phyloP scores from a whole-genome alignment of 1,284 basidiomycete genomes.

The Cystobasidiaceae sp. region DNA sequence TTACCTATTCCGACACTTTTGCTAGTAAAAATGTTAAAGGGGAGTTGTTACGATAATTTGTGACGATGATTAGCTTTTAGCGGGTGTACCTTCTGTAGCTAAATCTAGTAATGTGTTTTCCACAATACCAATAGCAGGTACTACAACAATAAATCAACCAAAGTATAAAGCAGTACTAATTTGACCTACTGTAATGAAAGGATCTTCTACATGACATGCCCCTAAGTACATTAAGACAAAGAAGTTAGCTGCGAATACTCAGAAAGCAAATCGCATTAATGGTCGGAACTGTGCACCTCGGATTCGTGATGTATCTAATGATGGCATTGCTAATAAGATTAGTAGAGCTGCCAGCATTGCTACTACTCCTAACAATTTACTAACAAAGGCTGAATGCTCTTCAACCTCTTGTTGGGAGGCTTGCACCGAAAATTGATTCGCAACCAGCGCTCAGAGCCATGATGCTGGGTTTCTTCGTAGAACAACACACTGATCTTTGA shows the following conservation, averaged over 20 bases:
- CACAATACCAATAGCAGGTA: conserved; percentile 44
- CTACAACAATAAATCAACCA: conserved; percentile 42
- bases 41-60: background rate
- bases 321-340: conserved; percentile 32
- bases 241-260: conserved; percentile 34
- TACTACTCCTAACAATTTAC: conserved; percentile 38
- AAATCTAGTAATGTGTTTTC: conserved; percentile 44
- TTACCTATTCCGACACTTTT: conserved; percentile 19
- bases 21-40: background rate
- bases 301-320: conserved; percentile 36
- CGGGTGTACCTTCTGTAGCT: conserved; percentile 26
- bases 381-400: too few species aligned
- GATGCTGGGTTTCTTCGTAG: too few species aligned
- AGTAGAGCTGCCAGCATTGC: conserved; percentile 31
- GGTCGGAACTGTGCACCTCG: conserved; percentile 35
- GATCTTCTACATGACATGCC: conserved; percentile 36
- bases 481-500: too few species aligned
- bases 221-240: conserved; percentile 34
- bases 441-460: too few species aligned
- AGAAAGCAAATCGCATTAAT: conserved; percentile 35
- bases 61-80: background rate
- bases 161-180: conserved; percentile 42
- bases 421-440: too few species aligned
- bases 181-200: conserved; percentile 43
- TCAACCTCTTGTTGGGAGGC: too few species aligned